Evolutionary conservation across 1,284 basidiomycete genomes (phyloP).

Genomic region (Rhizopogon parksii): DNA sequence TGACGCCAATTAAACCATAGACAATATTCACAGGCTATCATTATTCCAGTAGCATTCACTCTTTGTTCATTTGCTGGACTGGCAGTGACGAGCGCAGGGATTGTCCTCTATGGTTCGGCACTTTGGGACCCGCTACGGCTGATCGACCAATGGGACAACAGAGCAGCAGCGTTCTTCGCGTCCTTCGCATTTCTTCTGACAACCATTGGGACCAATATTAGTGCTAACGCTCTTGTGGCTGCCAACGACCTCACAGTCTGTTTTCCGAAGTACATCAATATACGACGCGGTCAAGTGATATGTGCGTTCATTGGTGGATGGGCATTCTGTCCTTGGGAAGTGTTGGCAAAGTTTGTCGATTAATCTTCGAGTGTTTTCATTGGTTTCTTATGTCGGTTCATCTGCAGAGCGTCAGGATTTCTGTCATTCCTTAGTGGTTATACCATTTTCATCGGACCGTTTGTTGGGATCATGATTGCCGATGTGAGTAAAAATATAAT

Average conservation of each 20-base stretch:
- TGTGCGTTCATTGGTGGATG: slow-evolving; percentile 69
- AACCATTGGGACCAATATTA: slow-evolving; percentile 71
- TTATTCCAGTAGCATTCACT: slow-evolving; percentile 69
- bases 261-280: slow-evolving; percentile 60
- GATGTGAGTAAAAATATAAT: background rate
- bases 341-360: slow-evolving; percentile 34
- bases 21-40: slow-evolving; percentile 61
- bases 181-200: slow-evolving; percentile 61
- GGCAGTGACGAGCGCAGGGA: slow-evolving; percentile 62
- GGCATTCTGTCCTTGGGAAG: slow-evolving; percentile 55
- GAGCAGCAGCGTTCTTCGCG: slow-evolving; percentile 74
- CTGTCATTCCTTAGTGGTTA: slow-evolving; percentile 31
- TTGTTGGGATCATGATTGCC: slow-evolving; percentile 4
- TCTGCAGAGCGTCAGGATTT: slow-evolving; percentile 41
- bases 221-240: slow-evolving; percentile 68
- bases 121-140: slow-evolving; percentile 38
- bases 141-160: slow-evolving; percentile 67
- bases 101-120: slow-evolving; percentile 50
- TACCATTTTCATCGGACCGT: slow-evolving; percentile 6
- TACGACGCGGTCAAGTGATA: slow-evolving; percentile 66
- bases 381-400: slow-evolving; percentile 4
- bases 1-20: slow-evolving; percentile 25
- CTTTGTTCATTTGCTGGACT: slow-evolving; percentile 50
- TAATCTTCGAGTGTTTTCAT: slow-evolving; percentile 1
- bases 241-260: slow-evolving; percentile 62